These are phyloP conservation scores for Aureobasidium zeae DNA, from an alignment of 2,329 filamentous ascomycete species.

Conservation along the genomic window DNA sequence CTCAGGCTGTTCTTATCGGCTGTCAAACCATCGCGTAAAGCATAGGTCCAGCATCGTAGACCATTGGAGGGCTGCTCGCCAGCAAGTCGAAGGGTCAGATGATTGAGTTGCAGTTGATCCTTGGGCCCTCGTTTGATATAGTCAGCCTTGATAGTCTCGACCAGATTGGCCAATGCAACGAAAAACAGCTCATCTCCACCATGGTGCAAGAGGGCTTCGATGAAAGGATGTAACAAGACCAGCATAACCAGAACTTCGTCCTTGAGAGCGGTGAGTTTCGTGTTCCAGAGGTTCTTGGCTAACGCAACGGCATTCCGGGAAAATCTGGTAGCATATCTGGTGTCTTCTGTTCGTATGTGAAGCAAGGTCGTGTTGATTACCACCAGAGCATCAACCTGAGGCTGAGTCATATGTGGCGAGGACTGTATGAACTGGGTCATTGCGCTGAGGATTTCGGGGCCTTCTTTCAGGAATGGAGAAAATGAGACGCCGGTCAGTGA, in stretches of 20 bases:
- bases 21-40: conserved; percentile 25
- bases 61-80: conserved; percentile 27
- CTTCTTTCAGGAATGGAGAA: conserved; percentile 36
- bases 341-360: conserved; percentile 58
- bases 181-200: conserved; percentile 19
- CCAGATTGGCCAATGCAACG: conserved; percentile 51
- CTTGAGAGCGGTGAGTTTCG: conserved; percentile 56
- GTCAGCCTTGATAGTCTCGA: conserved; percentile 65
- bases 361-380: conserved; percentile 63
- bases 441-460: conserved; percentile 46
- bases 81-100: conserved; percentile 44
- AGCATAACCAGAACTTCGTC: conserved; percentile 68
- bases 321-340: conserved; percentile 51
- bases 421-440: conserved; percentile 49
- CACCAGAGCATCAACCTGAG: conserved; percentile 65
- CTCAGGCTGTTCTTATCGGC: conserved; percentile 15
- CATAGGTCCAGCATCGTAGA: conserved; percentile 24
- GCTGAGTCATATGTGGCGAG: conserved; percentile 45
- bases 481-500: conserved; percentile 26
- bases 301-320: conserved; percentile 57
- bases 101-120: conserved; percentile 67
- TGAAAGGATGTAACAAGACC: conserved; percentile 46
- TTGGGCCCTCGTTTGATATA: conserved; percentile 64
- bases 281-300: conserved; percentile 67
- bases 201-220: conserved; percentile 28